These are phyloP conservation scores for Lathyrus tuberosus DNA, from an alignment of 306 rosid genomes.

Conservation along the genomic window DNA sequence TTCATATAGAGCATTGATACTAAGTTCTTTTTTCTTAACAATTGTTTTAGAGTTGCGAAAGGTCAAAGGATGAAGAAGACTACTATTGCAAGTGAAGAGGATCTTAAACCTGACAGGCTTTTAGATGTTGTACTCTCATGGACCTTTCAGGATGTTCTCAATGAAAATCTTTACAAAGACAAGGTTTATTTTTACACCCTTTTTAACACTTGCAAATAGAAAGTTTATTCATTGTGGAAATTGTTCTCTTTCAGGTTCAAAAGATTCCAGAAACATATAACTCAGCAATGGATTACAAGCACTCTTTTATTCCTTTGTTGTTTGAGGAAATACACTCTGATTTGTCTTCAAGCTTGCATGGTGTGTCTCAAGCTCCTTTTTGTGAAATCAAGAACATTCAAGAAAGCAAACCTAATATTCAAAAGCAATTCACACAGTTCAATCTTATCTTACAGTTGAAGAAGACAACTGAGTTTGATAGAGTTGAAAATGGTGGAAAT, in stretches of 20 bases:
- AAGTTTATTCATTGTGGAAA: no score
- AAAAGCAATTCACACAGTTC: not conserved
- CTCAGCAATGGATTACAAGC: conserved; percentile 34
- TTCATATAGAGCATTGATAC: not conserved
- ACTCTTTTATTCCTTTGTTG: conserved; percentile 46
- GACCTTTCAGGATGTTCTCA: conserved; percentile 5
- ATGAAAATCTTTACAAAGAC: conserved; percentile 6
- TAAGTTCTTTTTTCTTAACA: not conserved
- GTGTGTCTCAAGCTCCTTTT: conserved; percentile 29
- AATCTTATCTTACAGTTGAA: not conserved
- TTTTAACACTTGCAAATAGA: not conserved
- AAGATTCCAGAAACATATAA: conserved; percentile 48
- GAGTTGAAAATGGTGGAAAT: not conserved
- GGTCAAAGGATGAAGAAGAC: not conserved
- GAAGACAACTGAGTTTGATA: not conserved
- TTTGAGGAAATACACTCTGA: conserved; percentile 55
- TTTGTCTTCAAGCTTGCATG: conserved; percentile 36
- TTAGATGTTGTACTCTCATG: not conserved
- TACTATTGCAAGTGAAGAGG: not conserved
- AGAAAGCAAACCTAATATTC: not conserved
- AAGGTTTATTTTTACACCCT: not conserved
- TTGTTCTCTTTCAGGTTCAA: conserved; percentile 39
- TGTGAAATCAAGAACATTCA: conserved; percentile 26
- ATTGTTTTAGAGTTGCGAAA: not conserved
- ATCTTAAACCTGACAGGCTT: not conserved